Evolutionary conservation across 2,329 filamentous ascomycete genomes (phyloP).

Genomic region (Juglanconis sp.): DNA sequence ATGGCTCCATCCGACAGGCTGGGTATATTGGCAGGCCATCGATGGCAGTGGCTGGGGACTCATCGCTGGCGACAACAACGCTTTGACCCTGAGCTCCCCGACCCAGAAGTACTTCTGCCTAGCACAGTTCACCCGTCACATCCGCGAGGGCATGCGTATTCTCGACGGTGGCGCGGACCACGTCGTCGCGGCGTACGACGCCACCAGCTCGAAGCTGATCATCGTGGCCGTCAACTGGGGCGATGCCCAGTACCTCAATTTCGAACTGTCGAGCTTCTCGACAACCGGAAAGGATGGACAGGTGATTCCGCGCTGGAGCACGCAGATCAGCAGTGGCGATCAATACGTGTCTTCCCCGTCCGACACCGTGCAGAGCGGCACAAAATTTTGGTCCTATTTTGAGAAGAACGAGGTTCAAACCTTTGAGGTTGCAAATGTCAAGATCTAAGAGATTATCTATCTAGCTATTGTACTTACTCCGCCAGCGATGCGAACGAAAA

Average conservation of each 20-base stretch:
- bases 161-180: slow-evolving; percentile 33
- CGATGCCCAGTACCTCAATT: slow-evolving; percentile 34
- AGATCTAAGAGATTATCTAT: slow-evolving; percentile 14
- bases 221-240: slow-evolving; percentile 40
- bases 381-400: slow-evolving; percentile 35
- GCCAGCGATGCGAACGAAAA: no score
- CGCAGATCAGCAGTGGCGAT: slow-evolving; percentile 33
- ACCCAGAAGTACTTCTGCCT: slow-evolving; percentile 39
- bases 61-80: slow-evolving; percentile 36
- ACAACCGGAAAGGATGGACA: slow-evolving; percentile 29
- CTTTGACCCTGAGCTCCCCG: slow-evolving; percentile 26
- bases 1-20: slow-evolving; percentile 38
- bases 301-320: slow-evolving; percentile 34
- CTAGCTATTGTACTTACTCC: neutral
- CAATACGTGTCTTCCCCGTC: slow-evolving; percentile 28
- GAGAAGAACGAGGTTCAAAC: slow-evolving; percentile 33
- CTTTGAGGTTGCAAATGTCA: slow-evolving; percentile 33
- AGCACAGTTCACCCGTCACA: slow-evolving; percentile 41
- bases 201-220: slow-evolving; percentile 29
- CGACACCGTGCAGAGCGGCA: slow-evolving; percentile 32
- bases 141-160: slow-evolving; percentile 38
- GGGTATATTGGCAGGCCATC: slow-evolving; percentile 43
- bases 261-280: slow-evolving; percentile 35
- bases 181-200: slow-evolving; percentile 38
- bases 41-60: slow-evolving; percentile 40